Evolutionary conservation across 2,329 filamentous ascomycete species (phyloP), one percentile per base, ranked within the genome.

Genomic region (Chalaropsis thielavioides): DNA sequence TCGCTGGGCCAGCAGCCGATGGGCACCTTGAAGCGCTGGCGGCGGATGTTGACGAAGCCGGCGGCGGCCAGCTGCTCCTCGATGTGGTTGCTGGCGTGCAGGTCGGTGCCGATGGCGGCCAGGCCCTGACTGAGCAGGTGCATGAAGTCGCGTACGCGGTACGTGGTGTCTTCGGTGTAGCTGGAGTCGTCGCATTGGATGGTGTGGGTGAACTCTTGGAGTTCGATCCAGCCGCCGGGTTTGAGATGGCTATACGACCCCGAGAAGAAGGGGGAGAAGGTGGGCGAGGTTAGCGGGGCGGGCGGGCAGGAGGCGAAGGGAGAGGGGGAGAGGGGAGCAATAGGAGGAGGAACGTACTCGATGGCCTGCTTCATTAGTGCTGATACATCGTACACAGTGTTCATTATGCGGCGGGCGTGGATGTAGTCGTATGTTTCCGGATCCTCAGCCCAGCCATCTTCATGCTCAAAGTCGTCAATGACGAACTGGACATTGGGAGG

Each of bases 401-500:
- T 76, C 3, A 79, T 68, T 1, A 75, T 74, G 68, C 80, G 76
- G 5, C 79, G 77, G 38, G 80, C 72, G 68, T 81, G 79, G 62
- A 81, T 77, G 66, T 73, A 79, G 68, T 81, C 79, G 64, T 79
- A 80, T 17, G 73, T 72, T 67, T 77, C 72, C 3, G 77, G 75
- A 5, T 74, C 71, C 64, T 79, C 76, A 2, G 76, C 74, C 79
- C 79, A 81, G 17, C 79, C 79, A 19, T 77, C 77, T 61, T 75
- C 75, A 56, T 78, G 76, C 67, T 81, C 79, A 62, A 81, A 77
- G 68, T 81, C 79, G 69, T 80, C 79, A 46, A 81, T 76, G 27
- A 78, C 75, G 68, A 81, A 81, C 27, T 76, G 74, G n/a, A 79
- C 77, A 64, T 81, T 81, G 62, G 77, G 74, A 1, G 79, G 79